Evolutionary conservation across 371 early-diverging fungal genomes (phyloP), one percentile per base, ranked within the genome.

Genomic region (Mucor saturninus): DNA sequence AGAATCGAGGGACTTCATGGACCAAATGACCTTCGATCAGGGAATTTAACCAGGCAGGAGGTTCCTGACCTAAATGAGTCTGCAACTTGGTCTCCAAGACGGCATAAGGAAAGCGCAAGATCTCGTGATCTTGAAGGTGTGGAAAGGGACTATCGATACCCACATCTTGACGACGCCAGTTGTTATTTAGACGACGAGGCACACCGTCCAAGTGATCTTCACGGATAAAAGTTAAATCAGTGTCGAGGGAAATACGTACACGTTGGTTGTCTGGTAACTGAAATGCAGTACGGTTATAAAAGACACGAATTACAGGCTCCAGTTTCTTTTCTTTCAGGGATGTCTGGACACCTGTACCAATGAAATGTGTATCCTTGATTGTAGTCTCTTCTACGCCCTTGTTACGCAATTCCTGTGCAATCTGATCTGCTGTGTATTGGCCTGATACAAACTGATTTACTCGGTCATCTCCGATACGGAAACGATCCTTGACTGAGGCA

Each of bases 1-100:
- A 94, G 81, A 99, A 99, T 68, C 97, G 95, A 53, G 98, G 98
- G 5, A 98, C 98, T 48, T 95, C 96, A 75, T 96, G 96, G 37
- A 98, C 97, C 68, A 98, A 76, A 64, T 94, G 91, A 62, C 90
- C 85, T 51, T 93, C 88, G 63, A 97, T 84, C 32, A 99, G 79
- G 15, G 95, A 91, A 7, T 86, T 81, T 30, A 98, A 93, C 99
- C 99, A 99, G 43, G 89, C 84, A 3, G 98, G 97, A 5, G 95
- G 93, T 56, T 90, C 89, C 38, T 91, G 91, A 35, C 98, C 98
- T 13, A 89, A 80, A 63, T 92, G 87, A 1, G 94, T 94, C 75
- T 98, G 97, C 43, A 98, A 85, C 37, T 77, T 75, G 29, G 61
- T 78, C 64, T 80, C 80, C 32, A 80, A 60, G 5, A 81, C 74